Evolutionary conservation across 192 early-diverging fungal species (phyloP).

Genomic region (Neocallimastix lanati): DNA sequence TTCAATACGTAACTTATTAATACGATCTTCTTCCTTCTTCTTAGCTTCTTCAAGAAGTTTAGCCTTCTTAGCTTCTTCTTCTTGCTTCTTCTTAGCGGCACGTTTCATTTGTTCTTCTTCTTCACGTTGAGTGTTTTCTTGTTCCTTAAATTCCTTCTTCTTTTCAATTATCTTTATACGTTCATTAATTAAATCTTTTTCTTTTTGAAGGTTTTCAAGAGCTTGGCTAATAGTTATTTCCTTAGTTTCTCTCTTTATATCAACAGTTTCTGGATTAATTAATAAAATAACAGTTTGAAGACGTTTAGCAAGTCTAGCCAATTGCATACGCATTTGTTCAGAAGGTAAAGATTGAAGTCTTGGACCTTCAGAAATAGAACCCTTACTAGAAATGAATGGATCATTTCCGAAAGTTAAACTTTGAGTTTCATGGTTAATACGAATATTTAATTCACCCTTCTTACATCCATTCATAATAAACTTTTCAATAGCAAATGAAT

Average conservation of each 20-base stretch:
- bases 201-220: conserved; percentile 52
- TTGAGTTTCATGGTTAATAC: conserved; percentile 79
- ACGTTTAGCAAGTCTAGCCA: conserved; percentile 66
- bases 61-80: conserved; percentile 64
- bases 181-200: conserved; percentile 54
- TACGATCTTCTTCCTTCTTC: conserved; percentile 63
- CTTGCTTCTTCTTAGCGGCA: conserved; percentile 27
- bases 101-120: conserved; percentile 25
- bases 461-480: conserved; percentile 97
- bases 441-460: conserved; percentile 86
- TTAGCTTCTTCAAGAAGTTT: conserved; percentile 70
- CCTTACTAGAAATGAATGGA: conserved; percentile 56
- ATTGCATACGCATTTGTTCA: conserved; percentile 83
- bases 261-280: conserved; percentile 56
- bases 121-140: conserved; percentile 16
- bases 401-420: conserved; percentile 86
- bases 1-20: conserved; percentile 51
- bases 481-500: conserved; percentile 77
- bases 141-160: conserved; percentile 66
- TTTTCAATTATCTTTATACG: conserved; percentile 84
- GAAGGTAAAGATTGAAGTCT: conserved; percentile 48
- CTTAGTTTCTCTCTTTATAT: conserved; percentile 46
- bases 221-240: conserved; percentile 50
- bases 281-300: conserved; percentile 69
- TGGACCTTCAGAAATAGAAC: conserved; percentile 59